These are phyloP conservation scores for Botryosphaeria dothidea DNA, from an alignment of 2,329 filamentous ascomycete species.

Conservation along the genomic window DNA sequence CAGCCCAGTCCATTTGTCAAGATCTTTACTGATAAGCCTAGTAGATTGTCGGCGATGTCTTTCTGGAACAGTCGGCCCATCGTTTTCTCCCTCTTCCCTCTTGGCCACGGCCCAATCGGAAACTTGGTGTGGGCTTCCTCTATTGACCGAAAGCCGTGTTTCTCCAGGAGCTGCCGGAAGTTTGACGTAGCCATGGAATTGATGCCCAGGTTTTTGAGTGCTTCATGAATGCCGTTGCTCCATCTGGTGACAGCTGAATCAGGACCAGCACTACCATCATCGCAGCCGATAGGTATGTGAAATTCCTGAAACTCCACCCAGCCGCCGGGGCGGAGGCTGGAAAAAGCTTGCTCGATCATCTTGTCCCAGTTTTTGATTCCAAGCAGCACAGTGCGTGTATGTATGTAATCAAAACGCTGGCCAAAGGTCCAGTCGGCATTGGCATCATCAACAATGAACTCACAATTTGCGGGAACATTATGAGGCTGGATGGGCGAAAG, in stretches of 20 bases:
- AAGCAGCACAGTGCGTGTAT: slow-evolving; percentile 51
- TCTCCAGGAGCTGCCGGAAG: slow-evolving; percentile 41
- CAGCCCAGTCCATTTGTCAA: slow-evolving; percentile 27
- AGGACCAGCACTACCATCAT: slow-evolving; percentile 25
- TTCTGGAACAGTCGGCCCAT: slow-evolving; percentile 44
- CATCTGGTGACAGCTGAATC: slow-evolving; percentile 24
- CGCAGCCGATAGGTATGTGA: slow-evolving; percentile 26
- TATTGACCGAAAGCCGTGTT: slow-evolving; percentile 49
- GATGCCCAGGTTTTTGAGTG: slow-evolving; percentile 40
- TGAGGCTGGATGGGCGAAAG: slow-evolving; percentile 34
- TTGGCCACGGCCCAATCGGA: slow-evolving; percentile 48
- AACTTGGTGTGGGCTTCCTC: slow-evolving; percentile 34
- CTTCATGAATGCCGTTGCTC: slow-evolving; percentile 34
- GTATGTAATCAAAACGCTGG: slow-evolving; percentile 58
- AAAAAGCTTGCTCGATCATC: slow-evolving; percentile 43
- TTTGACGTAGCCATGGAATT: slow-evolving; percentile 41
- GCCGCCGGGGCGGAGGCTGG: slow-evolving; percentile 48
- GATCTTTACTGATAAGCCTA: slow-evolving; percentile 24
- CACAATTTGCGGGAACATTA: slow-evolving; percentile 29
- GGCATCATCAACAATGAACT: slow-evolving; percentile 30
- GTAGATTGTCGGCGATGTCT: slow-evolving; percentile 28
- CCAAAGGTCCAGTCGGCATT: slow-evolving; percentile 55
- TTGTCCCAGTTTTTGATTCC: slow-evolving; percentile 54
- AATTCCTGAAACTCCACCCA: slow-evolving; percentile 52
- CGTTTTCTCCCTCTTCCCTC: slow-evolving; percentile 52